Base-by-base conservation (phyloP, 2,329 filamentous ascomycete genomes). In the Sphaerulina vaccinii region DNA sequence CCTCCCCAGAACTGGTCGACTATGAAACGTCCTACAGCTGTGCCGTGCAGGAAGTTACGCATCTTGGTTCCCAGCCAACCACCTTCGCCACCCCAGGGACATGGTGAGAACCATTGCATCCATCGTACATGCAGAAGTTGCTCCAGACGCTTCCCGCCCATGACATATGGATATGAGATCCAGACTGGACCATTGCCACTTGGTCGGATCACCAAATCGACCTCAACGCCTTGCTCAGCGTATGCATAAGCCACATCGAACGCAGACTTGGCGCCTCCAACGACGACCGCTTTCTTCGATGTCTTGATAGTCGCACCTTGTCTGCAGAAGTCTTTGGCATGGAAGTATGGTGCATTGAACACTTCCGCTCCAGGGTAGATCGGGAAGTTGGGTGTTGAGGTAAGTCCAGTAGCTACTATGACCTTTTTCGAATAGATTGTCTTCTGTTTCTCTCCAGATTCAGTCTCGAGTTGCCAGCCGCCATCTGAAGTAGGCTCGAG, bases 91-190 rank as follows among this genome's bases (percentile, higher is more conserved):
- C 83, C 85, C 84, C 85, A 91, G 11, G 86, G 78, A 64, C 86
- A 90, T 0, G 88, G 87, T 45, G 81, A 84, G 68, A 91, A 83
- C 83, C 85, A 90, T 1, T 82, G 86, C 47, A 90, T 70, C 57
- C 87, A 76, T 0, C 87, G 82, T 0, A 81, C 85, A 24, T 80
- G 79, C 3, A 85, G 77, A 3, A 90, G 75, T 60, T 85, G 82
- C 68, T 90, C 86, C 0, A 88, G 71, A 77, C 60, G 43, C 65
- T 84, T 84, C n/a, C 87, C 64, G 0, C 84, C 84, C 1, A 85
- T 87, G 13, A 88, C 83, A 49, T 81, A 82, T 1, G 79, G 69
- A 1, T 80, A 79, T 0, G 79, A 69, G 67, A 86, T 79, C 76
- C 78, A 86, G 0, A 74, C 71, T 0, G 84, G 81, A 0, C 84